A percentile compares a stretch with the other conserved stretches of the same genome.
These are phyloP conservation scores for Nicotiana otophora DNA, from an alignment of 257 asterid genomes.

Conservation along the genomic window DNA sequence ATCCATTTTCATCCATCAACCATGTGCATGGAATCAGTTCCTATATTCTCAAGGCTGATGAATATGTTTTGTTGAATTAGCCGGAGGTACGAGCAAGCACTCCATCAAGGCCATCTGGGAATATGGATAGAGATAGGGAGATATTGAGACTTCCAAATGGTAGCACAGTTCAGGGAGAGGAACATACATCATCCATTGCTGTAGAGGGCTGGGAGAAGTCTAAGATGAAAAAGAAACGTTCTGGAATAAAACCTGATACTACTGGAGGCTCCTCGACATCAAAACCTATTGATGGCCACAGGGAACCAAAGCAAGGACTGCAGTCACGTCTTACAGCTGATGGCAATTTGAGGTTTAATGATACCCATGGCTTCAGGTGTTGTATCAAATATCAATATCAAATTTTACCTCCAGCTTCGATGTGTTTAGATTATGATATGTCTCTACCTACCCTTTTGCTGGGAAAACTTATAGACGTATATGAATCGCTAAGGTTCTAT, in stretches of 20 bases:
- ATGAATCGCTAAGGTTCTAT: not conserved
- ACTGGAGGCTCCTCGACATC: conserved; percentile 36
- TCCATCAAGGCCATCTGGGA: conserved; percentile 55
- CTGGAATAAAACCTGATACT: conserved; percentile 71
- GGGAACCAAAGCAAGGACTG: conserved; percentile 69
- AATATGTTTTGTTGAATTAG: conserved; percentile 34
- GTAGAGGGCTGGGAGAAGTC: conserved; percentile 94
- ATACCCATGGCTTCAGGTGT: conserved; percentile 73
- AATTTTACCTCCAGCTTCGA: not conserved
- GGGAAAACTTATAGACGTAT: not conserved
- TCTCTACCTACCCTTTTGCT: not conserved
- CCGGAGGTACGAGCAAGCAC: conserved; percentile 53
- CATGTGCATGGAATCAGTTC: not conserved
- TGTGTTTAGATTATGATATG: not conserved
- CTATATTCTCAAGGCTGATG: conserved; percentile 13
- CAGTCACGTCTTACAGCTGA: conserved; percentile 60
- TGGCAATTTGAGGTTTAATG: conserved; percentile 61
- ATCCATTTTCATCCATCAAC: not conserved
- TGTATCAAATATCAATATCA: not conserved
- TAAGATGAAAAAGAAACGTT: conserved; percentile 89
- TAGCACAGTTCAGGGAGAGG: conserved; percentile 56
- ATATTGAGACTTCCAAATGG: conserved; percentile 47
- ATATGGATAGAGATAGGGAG: conserved; percentile 66
- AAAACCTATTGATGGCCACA: conserved; percentile 57
- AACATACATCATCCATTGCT: conserved; percentile 44